Percentiles rank a stretch among this genome's conserved stretches.
Evolutionary conservation across 306 rosid genomes (phyloP).

Genomic region (Echinosophora koreensis): DNA sequence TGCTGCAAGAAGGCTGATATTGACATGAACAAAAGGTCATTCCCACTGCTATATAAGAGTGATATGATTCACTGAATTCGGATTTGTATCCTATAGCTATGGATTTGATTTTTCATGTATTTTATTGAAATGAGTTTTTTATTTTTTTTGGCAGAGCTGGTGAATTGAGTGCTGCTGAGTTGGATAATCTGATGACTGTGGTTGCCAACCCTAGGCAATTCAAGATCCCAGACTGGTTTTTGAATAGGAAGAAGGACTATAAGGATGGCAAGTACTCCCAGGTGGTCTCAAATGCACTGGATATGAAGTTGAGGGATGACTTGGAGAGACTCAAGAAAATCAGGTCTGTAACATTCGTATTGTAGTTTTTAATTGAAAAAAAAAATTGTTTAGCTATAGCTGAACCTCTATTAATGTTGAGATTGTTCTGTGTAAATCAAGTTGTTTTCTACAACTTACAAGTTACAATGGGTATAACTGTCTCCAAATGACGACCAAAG

Average conservation of each 20-base stretch:
- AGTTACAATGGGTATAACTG: not conserved
- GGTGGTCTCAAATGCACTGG: slow-evolving; percentile 57
- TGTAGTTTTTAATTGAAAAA: not conserved
- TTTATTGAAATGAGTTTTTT: not conserved
- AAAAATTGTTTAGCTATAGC: not conserved
- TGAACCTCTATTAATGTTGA: not conserved
- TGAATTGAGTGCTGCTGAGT: slow-evolving; percentile 57
- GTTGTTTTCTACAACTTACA: not conserved
- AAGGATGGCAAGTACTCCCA: slow-evolving; percentile 61
- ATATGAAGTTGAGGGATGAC: slow-evolving; percentile 65
- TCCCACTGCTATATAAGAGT: not conserved
- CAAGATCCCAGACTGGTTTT: slow-evolving; percentile 61
- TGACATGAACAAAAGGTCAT: slow-evolving; percentile 62
- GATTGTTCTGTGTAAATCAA: not conserved
- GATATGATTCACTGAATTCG: not conserved
- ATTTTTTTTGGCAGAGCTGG: slow-evolving; percentile 47
- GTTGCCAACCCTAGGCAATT: slow-evolving; percentile 60
- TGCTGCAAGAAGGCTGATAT: slow-evolving; percentile 59
- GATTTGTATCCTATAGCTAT: not conserved
- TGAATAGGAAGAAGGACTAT: slow-evolving; percentile 62
- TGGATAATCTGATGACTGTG: slow-evolving; percentile 56
- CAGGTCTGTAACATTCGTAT: slow-evolving; percentile 36
- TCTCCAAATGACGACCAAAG: too few species aligned
- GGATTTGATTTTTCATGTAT: not conserved
- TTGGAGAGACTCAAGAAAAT: slow-evolving; percentile 62